Conservation (phyloP, 2,329 filamentous ascomycete species). For the Fusarium hostae region DNA sequence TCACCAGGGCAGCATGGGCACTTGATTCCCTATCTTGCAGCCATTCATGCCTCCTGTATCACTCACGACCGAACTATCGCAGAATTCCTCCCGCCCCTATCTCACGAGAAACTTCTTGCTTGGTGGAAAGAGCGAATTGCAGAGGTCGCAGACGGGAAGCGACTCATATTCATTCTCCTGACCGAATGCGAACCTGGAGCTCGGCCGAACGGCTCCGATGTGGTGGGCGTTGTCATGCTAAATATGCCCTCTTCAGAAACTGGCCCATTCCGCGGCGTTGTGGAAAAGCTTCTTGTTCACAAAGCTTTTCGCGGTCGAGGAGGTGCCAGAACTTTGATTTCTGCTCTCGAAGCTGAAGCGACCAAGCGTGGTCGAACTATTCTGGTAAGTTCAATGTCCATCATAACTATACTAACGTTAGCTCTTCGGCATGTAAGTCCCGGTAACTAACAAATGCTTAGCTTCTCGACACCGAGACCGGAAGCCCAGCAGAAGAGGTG, state of each 20-base stretch:
- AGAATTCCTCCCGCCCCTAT: conserved; percentile 69
- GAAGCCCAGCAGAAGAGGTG: conserved; percentile 62
- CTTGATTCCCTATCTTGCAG: conserved; percentile 66
- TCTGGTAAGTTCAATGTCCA: conserved; percentile 58
- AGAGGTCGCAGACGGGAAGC: conserved; percentile 57
- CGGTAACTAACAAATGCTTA: conserved; percentile 38
- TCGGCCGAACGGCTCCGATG: conserved; percentile 55
- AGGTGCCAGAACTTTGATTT: conserved; percentile 63
- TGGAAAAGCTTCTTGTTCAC: conserved; percentile 69
- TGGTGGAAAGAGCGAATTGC: conserved; percentile 67
- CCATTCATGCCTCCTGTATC: conserved; percentile 69
- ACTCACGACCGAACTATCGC: conserved; percentile 66
- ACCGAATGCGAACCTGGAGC: conserved; percentile 48
- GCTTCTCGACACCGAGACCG: conserved; percentile 65
- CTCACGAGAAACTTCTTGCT: conserved; percentile 63
- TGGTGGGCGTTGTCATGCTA: conserved; percentile 68
- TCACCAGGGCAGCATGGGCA: conserved; percentile 58
- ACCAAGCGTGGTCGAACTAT: conserved; percentile 59
- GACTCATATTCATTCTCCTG: conserved; percentile 66
- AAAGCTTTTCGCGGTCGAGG: conserved; percentile 62
- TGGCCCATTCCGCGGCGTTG: conserved; percentile 62
- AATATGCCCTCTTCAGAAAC: conserved; percentile 64
- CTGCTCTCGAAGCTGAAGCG: conserved; percentile 66
- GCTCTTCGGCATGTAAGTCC: neutral
- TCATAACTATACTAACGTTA: neutral